A percentile compares a stretch with the other conserved stretches of the same genome.
Evolutionary conservation across 306 rosid genomes (phyloP).

Genomic region (Ziziphus jujuba): DNA sequence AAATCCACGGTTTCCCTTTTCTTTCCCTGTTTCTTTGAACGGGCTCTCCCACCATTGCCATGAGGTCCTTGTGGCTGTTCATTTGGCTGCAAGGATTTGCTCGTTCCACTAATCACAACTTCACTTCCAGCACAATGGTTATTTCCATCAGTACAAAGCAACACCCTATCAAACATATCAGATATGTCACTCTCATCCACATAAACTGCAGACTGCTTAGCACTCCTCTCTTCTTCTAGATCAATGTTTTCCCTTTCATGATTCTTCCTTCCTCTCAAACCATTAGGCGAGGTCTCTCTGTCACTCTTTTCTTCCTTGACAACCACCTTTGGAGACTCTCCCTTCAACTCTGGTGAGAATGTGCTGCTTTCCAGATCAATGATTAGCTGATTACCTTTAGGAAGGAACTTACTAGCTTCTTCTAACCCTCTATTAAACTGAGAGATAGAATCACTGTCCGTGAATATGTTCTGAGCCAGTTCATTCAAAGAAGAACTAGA

Average conservation of each 20-base stretch:
- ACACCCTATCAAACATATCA: constrained; percentile 37
- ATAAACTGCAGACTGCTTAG: constrained; percentile 43
- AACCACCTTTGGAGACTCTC: constrained; percentile 9
- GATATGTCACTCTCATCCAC: constrained; percentile 28
- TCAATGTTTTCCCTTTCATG: constrained; percentile 33
- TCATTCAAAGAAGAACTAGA: constrained; percentile 38
- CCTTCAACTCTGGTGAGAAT: constrained; percentile 23
- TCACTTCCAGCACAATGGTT: constrained; percentile 7
- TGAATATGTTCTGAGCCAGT: constrained; percentile 66
- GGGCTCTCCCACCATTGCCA: constrained; percentile 25
- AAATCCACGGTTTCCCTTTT: constrained; percentile 39
- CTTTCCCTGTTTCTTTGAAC: constrained; percentile 24
- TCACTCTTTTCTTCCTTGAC: constrained; percentile 29
- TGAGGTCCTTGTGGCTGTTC: constrained; percentile 12
- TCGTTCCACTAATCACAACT: constrained; percentile 13
- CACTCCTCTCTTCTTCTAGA: constrained; percentile 37
- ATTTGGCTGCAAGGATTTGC: constrained; percentile 20
- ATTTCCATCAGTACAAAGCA: constrained; percentile 24
- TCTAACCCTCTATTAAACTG: constrained; percentile 77
- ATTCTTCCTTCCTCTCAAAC: constrained; percentile 36
- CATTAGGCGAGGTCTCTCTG: constrained; percentile 36
- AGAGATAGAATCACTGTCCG: constrained; percentile 55
- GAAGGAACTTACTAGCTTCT: constrained; percentile 93
- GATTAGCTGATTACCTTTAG: constrained; percentile 40
- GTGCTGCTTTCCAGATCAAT: constrained; percentile 39